Conservation (phyloP, 495 filamentous ascomycete genomes). For the Aspergillus mulundensis region DNA sequence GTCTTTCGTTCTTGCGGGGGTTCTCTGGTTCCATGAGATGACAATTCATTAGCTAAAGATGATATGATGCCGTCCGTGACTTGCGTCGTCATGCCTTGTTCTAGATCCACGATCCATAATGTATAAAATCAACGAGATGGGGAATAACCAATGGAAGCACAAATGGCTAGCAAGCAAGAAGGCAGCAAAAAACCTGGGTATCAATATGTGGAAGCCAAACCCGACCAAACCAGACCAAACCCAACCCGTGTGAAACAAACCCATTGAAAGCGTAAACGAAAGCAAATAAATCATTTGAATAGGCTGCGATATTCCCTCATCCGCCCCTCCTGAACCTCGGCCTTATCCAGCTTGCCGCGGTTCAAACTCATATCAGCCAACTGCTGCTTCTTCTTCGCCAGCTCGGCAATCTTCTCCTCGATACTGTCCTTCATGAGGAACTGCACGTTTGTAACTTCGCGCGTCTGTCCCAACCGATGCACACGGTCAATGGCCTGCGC, state of each 20-base stretch:
- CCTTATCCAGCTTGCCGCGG: constrained; percentile 62
- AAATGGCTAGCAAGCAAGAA: background rate
- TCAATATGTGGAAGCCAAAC: constrained; percentile 1
- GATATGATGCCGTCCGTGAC: background rate
- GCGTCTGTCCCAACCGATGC: constrained; percentile 86
- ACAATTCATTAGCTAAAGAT: background rate
- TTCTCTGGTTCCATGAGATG: background rate
- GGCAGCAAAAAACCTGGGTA: background rate
- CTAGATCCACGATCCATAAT: background rate
- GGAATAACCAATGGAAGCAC: background rate
- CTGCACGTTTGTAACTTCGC: constrained; percentile 72
- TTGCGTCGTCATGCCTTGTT: constrained; percentile 6
- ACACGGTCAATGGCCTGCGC: constrained; percentile 93
- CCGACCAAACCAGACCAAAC: background rate
- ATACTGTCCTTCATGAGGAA: constrained; percentile 89
- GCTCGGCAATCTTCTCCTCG: constrained; percentile 85
- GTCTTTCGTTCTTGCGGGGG: constrained; percentile 1
- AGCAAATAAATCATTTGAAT: constrained; percentile 56
- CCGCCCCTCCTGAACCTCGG: constrained; percentile 68
- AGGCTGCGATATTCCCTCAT: constrained; percentile 77
- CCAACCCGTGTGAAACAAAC: background rate
- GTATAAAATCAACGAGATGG: background rate
- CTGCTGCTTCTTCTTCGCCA: constrained; percentile 87
- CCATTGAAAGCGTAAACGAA: background rate
- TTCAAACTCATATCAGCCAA: constrained; percentile 84